Evolutionary conservation across 371 early-diverging fungal genomes (phyloP), one percentile per base, ranked within the genome.

Genomic region (Apophysomyces variabilis): DNA sequence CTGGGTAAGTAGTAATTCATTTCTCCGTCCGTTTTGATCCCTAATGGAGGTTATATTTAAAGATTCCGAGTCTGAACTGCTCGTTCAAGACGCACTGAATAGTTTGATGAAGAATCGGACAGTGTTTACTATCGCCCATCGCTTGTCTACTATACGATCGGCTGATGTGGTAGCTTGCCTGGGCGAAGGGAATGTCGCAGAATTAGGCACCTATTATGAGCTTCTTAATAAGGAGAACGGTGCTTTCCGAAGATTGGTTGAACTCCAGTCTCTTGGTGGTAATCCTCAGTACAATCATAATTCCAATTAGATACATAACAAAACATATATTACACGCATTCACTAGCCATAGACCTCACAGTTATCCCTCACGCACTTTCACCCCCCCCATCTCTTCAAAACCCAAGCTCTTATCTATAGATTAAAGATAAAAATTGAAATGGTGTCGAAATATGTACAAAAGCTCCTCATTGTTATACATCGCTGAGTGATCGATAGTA

Each of bases 71-170:
- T 85, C 85, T 1, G 90, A 89, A 64, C 74, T 79, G 7, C 66
- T 89, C 36, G 88, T 90, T 1, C 87, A 89, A 57, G 83, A 78
- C 43, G 89, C 91, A 1, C 74, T 92, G 16, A 87, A 88, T 37
- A 60, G 60, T 18, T 77, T 84, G 54, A 78, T 85, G 76, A 75
- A 82, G 43, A 86, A 85, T 36, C 80, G 91, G 8, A 92, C 91
- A 1, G 86, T 87, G 2, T 71, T 90, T 39, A 88, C 86, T 1
- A 88, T 90, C 66, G 90, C 92, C 0, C 93, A 91, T 70, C 79
- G 90, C n/a, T 72, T 89, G 57, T 86, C 85, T n/a, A 91, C 89
- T 0, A 86, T 90, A 43, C 86, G 86, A 61, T 80, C 85, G 54
- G 86, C 86, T 21, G 89, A 91, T 75, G 66, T 87, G 43, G 88